These are phyloP conservation scores for Xylaria sp. DNA, from an alignment of 495 filamentous ascomycete genomes.

Conservation along the genomic window DNA sequence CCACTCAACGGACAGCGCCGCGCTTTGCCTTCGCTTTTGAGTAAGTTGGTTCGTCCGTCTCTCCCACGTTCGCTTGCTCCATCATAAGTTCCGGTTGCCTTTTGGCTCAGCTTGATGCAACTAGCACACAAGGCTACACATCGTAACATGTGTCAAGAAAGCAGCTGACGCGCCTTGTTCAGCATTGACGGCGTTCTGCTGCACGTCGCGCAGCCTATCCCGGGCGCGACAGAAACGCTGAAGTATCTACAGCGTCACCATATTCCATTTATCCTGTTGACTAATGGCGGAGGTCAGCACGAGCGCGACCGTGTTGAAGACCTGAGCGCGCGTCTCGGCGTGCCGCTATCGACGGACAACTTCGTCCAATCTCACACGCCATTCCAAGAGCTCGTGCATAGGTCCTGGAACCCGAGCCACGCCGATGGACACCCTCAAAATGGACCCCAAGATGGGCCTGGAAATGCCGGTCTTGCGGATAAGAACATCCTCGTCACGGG, in stretches of 20 bases:
- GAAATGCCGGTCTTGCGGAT: constrained; percentile 55
- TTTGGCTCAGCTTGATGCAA: too few species aligned
- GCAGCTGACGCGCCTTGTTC: constrained; percentile 27
- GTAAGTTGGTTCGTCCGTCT: constrained; percentile 54
- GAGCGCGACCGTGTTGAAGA: constrained; percentile 75
- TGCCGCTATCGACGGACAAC: constrained; percentile 66
- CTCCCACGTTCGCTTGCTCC: background rate
- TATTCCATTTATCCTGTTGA: constrained; percentile 86
- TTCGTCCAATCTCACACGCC: constrained; percentile 89
- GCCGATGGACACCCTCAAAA: background rate
- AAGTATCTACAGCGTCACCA: constrained; percentile 69
- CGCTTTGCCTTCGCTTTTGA: constrained; percentile 84
- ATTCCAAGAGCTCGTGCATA: constrained; percentile 62
- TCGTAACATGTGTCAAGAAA: background rate
- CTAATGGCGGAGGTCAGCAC: constrained; percentile 85
- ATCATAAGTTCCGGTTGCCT: too few species aligned
- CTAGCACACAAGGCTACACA: background rate
- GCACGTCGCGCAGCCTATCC: constrained; percentile 79
- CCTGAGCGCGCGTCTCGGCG: constrained; percentile 64
- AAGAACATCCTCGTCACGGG: constrained; percentile 84
- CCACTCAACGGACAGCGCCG: constrained; percentile 27
- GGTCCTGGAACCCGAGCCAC: constrained; percentile 24
- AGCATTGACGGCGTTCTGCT: constrained; percentile 97
- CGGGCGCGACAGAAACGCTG: constrained; percentile 81
- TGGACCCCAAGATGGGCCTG: background rate